Evolutionary conservation across 2,329 filamentous ascomycete genomes (phyloP).

Genomic region (Alternaria postmessia): DNA sequence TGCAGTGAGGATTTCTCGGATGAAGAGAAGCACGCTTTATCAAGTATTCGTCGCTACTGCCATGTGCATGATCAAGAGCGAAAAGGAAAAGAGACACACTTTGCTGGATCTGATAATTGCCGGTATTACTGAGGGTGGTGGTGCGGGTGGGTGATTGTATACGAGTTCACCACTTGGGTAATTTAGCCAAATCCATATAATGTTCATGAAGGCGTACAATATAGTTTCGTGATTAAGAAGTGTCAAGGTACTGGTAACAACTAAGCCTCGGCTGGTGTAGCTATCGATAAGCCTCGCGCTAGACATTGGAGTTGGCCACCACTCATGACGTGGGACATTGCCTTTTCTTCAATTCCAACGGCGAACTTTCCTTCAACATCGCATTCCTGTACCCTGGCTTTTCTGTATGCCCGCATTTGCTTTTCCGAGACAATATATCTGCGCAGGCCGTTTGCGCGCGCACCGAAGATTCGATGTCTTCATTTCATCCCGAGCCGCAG

Average conservation of each 20-base stretch:
- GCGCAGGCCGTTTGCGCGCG: constrained; percentile 53
- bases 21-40: constrained; percentile 38
- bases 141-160: constrained; percentile 4
- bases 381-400: constrained; percentile 4
- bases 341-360: neutral
- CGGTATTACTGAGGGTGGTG: constrained; percentile 17
- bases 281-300: constrained; percentile 19
- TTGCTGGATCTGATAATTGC: constrained; percentile 20
- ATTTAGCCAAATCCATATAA: neutral
- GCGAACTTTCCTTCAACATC: neutral
- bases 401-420: constrained; percentile 42
- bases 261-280: neutral
- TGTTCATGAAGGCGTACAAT: accelerated
- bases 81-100: constrained; percentile 45
- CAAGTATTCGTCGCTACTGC: constrained; percentile 43
- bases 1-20: neutral
- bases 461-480: constrained; percentile 25
- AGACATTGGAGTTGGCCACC: constrained; percentile 14
- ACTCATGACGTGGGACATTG: constrained; percentile 22
- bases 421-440: constrained; percentile 39
- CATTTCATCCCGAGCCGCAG: constrained; percentile 16
- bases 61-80: constrained; percentile 44
- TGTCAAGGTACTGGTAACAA: no score
- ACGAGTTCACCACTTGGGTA: neutral
- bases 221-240: neutral